Conservation (phyloP, 495 filamentous ascomycete species). For the Tuber umbilicatum region DNA sequence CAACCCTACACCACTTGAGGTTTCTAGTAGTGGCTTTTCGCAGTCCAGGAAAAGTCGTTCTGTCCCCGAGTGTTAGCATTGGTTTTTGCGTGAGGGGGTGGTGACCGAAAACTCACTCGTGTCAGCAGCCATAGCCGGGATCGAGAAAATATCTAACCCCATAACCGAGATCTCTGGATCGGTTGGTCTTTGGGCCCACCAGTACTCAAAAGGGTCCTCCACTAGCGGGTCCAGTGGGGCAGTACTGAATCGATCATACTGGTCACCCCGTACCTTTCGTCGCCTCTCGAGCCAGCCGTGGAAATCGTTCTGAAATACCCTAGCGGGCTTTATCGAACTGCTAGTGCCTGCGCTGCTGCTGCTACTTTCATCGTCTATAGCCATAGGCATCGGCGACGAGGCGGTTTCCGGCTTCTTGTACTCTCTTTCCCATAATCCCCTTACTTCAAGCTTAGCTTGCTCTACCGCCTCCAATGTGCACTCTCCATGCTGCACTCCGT, state of each 20-base stretch:
- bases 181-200: not conserved
- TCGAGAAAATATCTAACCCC: constrained; percentile 1
- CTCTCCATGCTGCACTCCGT: constrained; percentile 1
- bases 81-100: not conserved
- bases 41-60: not conserved
- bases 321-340: not conserved
- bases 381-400: not conserved
- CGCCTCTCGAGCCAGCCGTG: not conserved
- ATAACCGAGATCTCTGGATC: constrained; percentile 1
- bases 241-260: not conserved
- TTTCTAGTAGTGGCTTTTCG: not conserved
- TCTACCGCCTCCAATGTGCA: not conserved
- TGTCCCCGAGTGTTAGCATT: not conserved
- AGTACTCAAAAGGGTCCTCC: not conserved
- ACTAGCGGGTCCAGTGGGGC: not conserved
- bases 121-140: not conserved
- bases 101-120: not conserved
- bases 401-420: not conserved
- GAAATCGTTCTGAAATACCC: not conserved
- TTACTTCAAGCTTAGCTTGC: not conserved
- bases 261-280: not conserved
- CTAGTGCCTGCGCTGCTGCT: not conserved
- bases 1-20: not conserved
- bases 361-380: not conserved
- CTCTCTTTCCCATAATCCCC: not conserved